A percentile compares a stretch with the other conserved stretches of the same genome.
Evolutionary conservation across 2,329 filamentous ascomycete species (phyloP).

Genomic region (Knufia fluminis): DNA sequence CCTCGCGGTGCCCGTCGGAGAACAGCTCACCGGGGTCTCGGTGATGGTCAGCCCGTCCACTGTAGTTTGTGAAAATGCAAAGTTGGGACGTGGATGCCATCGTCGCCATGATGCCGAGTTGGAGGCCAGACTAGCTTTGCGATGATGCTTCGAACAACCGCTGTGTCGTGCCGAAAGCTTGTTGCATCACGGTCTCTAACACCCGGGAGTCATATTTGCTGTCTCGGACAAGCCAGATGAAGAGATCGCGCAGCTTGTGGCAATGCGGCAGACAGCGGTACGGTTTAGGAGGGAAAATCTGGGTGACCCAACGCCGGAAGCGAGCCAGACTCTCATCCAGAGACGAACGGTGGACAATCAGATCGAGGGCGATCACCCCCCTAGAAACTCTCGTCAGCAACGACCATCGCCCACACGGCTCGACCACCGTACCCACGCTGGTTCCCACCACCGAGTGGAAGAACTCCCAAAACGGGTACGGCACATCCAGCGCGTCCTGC

Average conservation of each 20-base stretch:
- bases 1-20: not conserved
- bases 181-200: conserved; percentile 7
- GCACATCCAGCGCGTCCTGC: conserved; percentile 4
- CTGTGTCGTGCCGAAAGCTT: conserved; percentile 6
- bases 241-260: conserved; percentile 1
- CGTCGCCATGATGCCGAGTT: conserved; percentile 7
- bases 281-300: not conserved
- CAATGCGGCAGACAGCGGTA: conserved; percentile 3
- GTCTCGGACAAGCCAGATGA: conserved; percentile 7
- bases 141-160: conserved; percentile 5
- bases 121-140: conserved; percentile 1
- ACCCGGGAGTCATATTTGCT: conserved; percentile 8
- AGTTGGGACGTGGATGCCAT: conserved; percentile 1
- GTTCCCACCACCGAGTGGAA: conserved; percentile 8
- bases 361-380: conserved; percentile 8
- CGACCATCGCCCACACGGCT: not conserved
- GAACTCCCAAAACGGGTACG: conserved; percentile 2
- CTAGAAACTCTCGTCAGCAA: not conserved
- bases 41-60: not conserved
- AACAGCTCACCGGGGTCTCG: not conserved
- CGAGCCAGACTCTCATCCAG: conserved; percentile 7
- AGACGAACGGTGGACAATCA: conserved; percentile 5
- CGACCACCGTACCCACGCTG: conserved; percentile 4
- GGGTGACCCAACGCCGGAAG: not conserved
- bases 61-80: conserved; percentile 9